Conservation (phyloP, 768 basidiomycete genomes). For the Boletus subparvulus region DNA sequence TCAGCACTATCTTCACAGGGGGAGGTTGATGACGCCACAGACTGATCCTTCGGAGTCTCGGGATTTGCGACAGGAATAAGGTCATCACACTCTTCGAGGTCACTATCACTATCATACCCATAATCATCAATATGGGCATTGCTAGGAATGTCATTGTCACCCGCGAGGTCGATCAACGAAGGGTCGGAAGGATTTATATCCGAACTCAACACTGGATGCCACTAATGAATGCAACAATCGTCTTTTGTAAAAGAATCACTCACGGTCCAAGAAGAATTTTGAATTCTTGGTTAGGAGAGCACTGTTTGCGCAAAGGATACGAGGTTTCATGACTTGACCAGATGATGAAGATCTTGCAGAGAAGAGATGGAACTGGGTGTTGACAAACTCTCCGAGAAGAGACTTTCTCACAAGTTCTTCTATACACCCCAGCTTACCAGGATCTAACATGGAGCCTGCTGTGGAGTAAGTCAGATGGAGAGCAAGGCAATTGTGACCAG, state of each 20-base stretch:
- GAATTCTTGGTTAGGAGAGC: constrained; percentile 26
- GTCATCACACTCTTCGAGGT: constrained; percentile 31
- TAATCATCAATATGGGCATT: constrained; percentile 20
- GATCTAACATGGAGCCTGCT: constrained; percentile 4
- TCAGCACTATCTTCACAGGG: neutral
- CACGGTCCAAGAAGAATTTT: constrained; percentile 29
- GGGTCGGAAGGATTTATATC: constrained; percentile 10
- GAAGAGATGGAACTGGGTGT: constrained; percentile 34
- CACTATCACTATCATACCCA: constrained; percentile 36
- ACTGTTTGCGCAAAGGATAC: constrained; percentile 30
- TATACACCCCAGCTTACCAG: constrained; percentile 9
- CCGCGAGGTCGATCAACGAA: constrained; percentile 16
- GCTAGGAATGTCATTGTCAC: constrained; percentile 8
- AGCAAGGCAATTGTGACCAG: neutral
- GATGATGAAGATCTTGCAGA: constrained; percentile 17
- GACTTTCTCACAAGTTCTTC: constrained; percentile 26
- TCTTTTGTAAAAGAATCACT: neutral
- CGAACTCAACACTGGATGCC: constrained; percentile 14
- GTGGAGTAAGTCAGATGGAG: neutral
- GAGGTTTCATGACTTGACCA: constrained; percentile 16
- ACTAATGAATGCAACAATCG: neutral
- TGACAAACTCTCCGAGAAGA: constrained; percentile 29
- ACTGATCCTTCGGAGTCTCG: neutral
- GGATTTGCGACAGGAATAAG: neutral
- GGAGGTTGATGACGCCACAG: neutral